Evolutionary conservation across 169 alveolate species (phyloP), one percentile per base, ranked within the genome.

Genomic region (Plasmodium gonderi): DNA sequence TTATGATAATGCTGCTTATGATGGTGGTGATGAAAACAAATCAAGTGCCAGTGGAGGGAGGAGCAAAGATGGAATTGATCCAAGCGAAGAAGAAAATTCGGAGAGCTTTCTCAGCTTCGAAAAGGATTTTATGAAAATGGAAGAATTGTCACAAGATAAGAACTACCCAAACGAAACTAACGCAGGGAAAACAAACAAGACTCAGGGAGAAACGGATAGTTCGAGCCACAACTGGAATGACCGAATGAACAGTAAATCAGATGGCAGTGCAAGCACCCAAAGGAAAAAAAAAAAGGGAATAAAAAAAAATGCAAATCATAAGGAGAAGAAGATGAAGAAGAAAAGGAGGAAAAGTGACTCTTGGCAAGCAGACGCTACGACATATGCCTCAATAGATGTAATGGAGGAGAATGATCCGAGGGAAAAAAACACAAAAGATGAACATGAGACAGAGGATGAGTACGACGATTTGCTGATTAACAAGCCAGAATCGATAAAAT

Each of bases 401-500:
- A 54, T 29, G 47, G 65, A 11, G 36, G 54, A 0, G 1, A 26
- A 77, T 17, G 3, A 36, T 5, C 3, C 8, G 17, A 49, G 33
- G 17, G 42, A 64, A 11, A 38, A 36, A 54, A 33, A 20, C 14
- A 51, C 1, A 23, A 51, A 26, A n/a, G 31, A 36, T 14, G 60
- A 51, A n/a, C 12, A 47, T 23, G n/a, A 29, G 3, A 36, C 6
- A 33, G 17, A 36, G 29, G 23, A 81, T 14, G 33, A 81, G 7
- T 7, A 38, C 7, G 91, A 81, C 31, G 47, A 5, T 8, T 2
- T 44, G 23, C 40, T 67, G 1, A 42, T 67, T 17, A 81, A 44
- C 29, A 69, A 81, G 45, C 91, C 80, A 11, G 91, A 82, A 23
- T 47, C 74, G 0, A 68, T 82, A 68, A 68, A 45, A 47, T 44